These are phyloP conservation scores for Tetracladium setigerum DNA, from an alignment of 495 filamentous ascomycete species.

Conservation along the genomic window DNA sequence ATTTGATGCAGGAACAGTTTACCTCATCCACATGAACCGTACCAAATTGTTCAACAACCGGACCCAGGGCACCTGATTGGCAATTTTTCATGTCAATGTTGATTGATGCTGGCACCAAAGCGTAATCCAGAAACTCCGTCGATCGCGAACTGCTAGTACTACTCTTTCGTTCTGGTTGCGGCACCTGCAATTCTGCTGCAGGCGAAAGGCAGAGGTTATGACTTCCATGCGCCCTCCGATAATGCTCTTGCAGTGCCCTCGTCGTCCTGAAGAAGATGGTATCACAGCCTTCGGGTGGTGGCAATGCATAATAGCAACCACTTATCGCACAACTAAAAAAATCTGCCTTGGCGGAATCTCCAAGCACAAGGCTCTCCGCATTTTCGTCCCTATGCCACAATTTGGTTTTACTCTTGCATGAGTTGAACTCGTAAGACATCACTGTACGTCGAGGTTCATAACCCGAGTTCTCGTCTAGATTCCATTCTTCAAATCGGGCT, in stretches of 20 bases:
- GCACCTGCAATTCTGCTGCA: too few relatives aligned
- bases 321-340: neutral
- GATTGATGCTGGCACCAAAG: too few relatives aligned
- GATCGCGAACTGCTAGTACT: too few relatives aligned
- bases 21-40: too few relatives aligned
- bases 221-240: slow-evolving; percentile 2
- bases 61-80: too few relatives aligned
- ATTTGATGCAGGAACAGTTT: too few relatives aligned
- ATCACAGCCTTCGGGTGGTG: neutral
- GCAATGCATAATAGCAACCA: neutral
- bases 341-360: neutral
- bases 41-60: too few relatives aligned
- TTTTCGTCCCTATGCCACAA: slow-evolving; percentile 1
- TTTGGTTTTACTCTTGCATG: neutral
- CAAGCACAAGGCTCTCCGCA: neutral
- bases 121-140: too few relatives aligned
- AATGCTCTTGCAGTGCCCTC: neutral
- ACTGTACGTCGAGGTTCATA: neutral
- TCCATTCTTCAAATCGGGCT: slow-evolving; percentile 4
- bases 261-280: neutral
- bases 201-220: too few relatives aligned
- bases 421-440: slow-evolving; percentile 1
- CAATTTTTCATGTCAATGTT: too few relatives aligned
- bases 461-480: neutral
- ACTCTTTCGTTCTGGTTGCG: too few relatives aligned